Conservation (phyloP, 352 stramenopile species). For the Pythium sukuiense region DNA sequence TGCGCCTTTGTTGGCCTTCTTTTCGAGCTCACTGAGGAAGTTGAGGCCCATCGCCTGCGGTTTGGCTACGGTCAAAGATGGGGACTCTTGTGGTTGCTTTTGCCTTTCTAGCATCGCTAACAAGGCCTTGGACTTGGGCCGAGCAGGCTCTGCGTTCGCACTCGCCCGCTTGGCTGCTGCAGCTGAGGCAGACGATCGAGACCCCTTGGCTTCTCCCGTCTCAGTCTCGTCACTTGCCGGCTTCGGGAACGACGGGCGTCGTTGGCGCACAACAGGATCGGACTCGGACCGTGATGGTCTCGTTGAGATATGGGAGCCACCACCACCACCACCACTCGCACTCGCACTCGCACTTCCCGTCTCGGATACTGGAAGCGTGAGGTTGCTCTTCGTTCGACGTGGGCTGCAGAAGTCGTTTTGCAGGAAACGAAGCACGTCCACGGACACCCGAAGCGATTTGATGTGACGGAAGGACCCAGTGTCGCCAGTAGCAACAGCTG, state of each 20-base stretch:
- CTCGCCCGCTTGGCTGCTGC: background rate
- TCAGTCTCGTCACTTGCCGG: background rate
- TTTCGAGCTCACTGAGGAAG: slow-evolving; percentile 23
- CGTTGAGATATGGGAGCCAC: background rate
- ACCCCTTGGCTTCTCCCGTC: background rate
- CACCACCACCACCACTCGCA: background rate
- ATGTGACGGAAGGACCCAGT: slow-evolving; percentile 37
- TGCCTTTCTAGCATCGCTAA: slow-evolving; percentile 20
- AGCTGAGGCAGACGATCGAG: background rate
- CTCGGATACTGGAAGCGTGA: slow-evolving; percentile 11
- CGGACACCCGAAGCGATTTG: slow-evolving; percentile 59
- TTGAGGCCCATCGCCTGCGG: background rate
- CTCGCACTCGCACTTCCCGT: slow-evolving; percentile 2
- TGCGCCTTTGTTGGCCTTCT: background rate
- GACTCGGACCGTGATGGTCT: background rate
- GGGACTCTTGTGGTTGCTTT: background rate
- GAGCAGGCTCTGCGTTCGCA: slow-evolving; percentile 23
- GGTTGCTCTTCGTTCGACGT: slow-evolving; percentile 21
- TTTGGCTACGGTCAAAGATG: background rate
- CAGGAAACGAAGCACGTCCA: slow-evolving; percentile 62
- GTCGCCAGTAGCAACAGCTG: background rate
- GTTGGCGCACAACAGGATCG: background rate
- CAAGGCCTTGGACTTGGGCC: slow-evolving; percentile 28
- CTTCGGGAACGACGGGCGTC: slow-evolving; percentile 15
- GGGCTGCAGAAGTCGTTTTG: slow-evolving; percentile 74